Conservation (phyloP, 164 flowering plant species). For the Vitis amurensis region DNA sequence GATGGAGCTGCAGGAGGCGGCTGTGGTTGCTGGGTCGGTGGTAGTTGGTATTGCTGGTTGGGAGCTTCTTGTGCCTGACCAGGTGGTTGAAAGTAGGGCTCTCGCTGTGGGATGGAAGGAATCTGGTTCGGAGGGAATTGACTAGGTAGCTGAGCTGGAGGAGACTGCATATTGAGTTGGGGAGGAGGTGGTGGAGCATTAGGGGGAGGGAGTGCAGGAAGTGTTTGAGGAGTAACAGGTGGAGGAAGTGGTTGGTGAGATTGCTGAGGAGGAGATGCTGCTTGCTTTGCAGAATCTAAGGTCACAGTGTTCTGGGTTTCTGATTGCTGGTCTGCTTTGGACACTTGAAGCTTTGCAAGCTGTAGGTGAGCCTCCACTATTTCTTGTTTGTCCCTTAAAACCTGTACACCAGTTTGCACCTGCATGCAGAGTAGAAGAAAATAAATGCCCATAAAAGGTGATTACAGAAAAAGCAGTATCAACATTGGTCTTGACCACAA, state of each 20-base stretch:
- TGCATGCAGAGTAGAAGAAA: slow-evolving; percentile 22
- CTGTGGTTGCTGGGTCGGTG: slow-evolving; percentile 49
- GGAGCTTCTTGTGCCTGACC: slow-evolving; percentile 48
- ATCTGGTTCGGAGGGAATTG: slow-evolving; percentile 46
- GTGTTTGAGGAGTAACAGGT: slow-evolving; percentile 35
- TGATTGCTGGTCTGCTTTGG: slow-evolving; percentile 44
- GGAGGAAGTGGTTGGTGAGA: slow-evolving; percentile 42
- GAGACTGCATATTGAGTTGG: slow-evolving; percentile 30
- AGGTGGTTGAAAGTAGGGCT: slow-evolving; percentile 48
- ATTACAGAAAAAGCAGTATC: too few species aligned
- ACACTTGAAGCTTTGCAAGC: slow-evolving; percentile 58
- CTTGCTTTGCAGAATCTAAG: slow-evolving; percentile 46
- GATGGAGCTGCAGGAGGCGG: slow-evolving; percentile 36
- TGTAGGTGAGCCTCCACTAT: slow-evolving; percentile 64
- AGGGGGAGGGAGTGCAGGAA: slow-evolving; percentile 27
- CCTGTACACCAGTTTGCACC: slow-evolving; percentile 75
- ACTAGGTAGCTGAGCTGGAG: slow-evolving; percentile 33
- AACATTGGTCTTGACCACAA: too few species aligned
- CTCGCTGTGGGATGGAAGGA: slow-evolving; percentile 44
- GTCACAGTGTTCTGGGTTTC: slow-evolving; percentile 41
- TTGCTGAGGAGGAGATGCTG: slow-evolving; percentile 47
- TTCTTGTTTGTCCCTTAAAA: slow-evolving; percentile 79
- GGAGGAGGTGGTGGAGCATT: slow-evolving; percentile 31
- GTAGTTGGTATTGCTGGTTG: slow-evolving; percentile 57
- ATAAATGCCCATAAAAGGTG: slow-evolving; percentile 1